These are phyloP conservation scores for Diddensiella caesifluorescens DNA, from an alignment of 805 yeast species.

Conservation along the genomic window DNA sequence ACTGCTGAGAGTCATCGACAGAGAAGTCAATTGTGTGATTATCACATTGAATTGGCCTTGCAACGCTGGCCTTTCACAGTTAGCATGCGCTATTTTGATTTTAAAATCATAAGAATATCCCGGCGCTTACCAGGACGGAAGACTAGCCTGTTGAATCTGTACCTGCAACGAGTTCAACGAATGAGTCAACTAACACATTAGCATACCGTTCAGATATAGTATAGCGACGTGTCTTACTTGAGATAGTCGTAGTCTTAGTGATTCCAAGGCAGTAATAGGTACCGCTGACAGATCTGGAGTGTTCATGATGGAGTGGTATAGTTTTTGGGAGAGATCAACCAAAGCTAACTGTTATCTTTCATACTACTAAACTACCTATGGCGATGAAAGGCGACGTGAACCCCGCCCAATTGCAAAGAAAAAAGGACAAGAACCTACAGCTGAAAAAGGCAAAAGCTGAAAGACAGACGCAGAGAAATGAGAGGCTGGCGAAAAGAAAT, in stretches of 20 bases:
- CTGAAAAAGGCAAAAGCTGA: constrained; percentile 26
- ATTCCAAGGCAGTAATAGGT: constrained; percentile 59
- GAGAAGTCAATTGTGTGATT: constrained; percentile 72
- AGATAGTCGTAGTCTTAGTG: constrained; percentile 55
- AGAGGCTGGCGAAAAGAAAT: constrained; percentile 21
- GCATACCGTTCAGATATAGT: neutral
- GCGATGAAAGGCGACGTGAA: no score
- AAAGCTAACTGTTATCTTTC: no score
- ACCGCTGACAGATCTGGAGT: constrained; percentile 39
- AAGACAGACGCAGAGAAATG: constrained; percentile 22
- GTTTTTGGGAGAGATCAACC: no score
- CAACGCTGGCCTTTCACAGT: constrained; percentile 45
- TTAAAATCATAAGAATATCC: neutral
- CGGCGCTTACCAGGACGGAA: constrained; percentile 38
- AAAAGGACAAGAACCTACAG: constrained; percentile 27
- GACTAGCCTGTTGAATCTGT: constrained; percentile 43
- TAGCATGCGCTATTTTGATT: neutral
- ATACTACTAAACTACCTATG: no score
- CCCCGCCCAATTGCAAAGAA: constrained; percentile 19
- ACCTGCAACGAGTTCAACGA: constrained; percentile 53
- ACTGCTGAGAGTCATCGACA: constrained; percentile 62
- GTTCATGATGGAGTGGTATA: no score
- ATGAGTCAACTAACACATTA: constrained; percentile 39
- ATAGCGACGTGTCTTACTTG: constrained; percentile 35
- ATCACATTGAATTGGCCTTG: constrained; percentile 82